phyloP scores from a whole-genome alignment of 2,329 filamentous ascomycete genomes.

The Chrysoporthe austroafricana region DNA sequence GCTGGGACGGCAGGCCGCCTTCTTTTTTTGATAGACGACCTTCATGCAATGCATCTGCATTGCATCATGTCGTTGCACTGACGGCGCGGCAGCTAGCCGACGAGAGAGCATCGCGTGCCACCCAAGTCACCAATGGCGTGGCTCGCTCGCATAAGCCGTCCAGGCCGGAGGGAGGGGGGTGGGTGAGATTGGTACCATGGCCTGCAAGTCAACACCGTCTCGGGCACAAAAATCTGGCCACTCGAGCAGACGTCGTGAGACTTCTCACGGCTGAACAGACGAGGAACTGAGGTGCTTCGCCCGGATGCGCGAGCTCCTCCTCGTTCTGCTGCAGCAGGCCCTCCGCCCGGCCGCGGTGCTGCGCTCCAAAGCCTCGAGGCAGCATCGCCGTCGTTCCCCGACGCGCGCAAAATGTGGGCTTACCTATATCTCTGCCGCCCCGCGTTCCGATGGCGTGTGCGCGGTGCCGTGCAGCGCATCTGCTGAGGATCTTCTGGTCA shows the following conservation, averaged over 20 bases:
- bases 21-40: neutral
- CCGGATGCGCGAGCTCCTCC: neutral
- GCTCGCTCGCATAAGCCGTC: neutral
- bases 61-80: conserved; percentile 25
- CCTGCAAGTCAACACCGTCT: conserved; percentile 5
- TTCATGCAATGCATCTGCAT: conserved; percentile 18
- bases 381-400: neutral
- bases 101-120: neutral
- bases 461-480: neutral
- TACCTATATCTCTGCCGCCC: neutral
- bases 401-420: neutral
- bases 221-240: conserved; percentile 12
- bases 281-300: too few species aligned
- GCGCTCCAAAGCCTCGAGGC: neutral
- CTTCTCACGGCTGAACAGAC: neutral
- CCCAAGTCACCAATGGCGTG: conserved; percentile 4
- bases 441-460: neutral
- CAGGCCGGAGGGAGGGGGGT: neutral
- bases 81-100: conserved; percentile 12
- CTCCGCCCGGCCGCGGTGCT: neutral
- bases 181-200: neutral
- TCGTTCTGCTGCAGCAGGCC: neutral
- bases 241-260: conserved; percentile 12
- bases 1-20: neutral
- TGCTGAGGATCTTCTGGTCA: neutral